phyloP scores from a whole-genome alignment of 2,329 filamentous ascomycete species.

The Kalaharituber pfeilii region DNA sequence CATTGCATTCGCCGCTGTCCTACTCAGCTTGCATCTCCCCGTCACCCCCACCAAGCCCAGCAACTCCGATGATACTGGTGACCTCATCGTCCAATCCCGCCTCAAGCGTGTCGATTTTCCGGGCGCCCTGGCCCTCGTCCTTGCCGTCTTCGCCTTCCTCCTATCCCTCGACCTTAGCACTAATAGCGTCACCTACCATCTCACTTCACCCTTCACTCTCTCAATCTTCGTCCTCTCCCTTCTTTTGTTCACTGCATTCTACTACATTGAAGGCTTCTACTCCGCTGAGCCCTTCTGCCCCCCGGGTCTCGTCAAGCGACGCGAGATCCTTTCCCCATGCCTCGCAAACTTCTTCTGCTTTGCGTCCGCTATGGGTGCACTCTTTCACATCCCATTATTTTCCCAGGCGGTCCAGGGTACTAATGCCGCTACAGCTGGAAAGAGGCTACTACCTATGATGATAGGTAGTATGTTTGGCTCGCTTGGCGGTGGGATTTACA shows the following conservation, averaged over 20 bases:
- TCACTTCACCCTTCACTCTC: constrained; percentile 34
- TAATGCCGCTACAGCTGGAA: constrained; percentile 45
- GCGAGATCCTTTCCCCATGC: constrained; percentile 48
- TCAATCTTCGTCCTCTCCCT: constrained; percentile 39
- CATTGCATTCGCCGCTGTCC: constrained; percentile 46
- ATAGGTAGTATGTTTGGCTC: constrained; percentile 45
- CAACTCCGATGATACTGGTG: background rate
- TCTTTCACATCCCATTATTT: constrained; percentile 63
- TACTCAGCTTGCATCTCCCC: constrained; percentile 45
- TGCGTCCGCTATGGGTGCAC: constrained; percentile 39
- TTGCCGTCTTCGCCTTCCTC: constrained; percentile 47
- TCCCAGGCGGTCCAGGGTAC: constrained; percentile 55
- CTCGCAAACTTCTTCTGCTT: constrained; percentile 56
- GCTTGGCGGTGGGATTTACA: constrained; percentile 45
- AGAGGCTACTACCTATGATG: constrained; percentile 50
- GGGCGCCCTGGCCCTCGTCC: constrained; percentile 48
- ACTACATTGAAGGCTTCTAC: constrained; percentile 49
- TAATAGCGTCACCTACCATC: constrained; percentile 21
- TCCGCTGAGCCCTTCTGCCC: constrained; percentile 59
- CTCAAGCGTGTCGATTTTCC: constrained; percentile 54
- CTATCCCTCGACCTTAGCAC: constrained; percentile 52
- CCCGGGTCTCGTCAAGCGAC: constrained; percentile 52
- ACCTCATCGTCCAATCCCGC: constrained; percentile 29
- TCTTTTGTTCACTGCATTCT: constrained; percentile 46
- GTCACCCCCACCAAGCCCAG: background rate